Percentiles rank a stretch among this genome's conserved stretches.
phyloP scores from a whole-genome alignment of 2,329 filamentous ascomycete genomes.

The Byssochlamys sp. region DNA sequence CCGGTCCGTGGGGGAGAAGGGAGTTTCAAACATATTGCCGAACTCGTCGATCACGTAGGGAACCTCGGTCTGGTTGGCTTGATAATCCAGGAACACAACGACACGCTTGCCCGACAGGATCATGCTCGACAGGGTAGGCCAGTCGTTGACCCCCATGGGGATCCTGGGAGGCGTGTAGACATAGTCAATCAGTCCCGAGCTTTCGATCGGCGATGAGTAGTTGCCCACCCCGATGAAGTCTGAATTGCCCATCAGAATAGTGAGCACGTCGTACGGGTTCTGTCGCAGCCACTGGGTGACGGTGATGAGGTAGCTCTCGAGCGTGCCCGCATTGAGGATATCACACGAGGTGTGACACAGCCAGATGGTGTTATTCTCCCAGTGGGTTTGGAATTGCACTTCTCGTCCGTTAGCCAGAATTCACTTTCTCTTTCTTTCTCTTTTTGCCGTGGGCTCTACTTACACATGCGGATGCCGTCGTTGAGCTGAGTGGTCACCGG shows the following conservation, averaged over 20 bases:
- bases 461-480: slow-evolving; percentile 56
- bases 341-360: slow-evolving; percentile 82
- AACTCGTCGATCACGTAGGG: slow-evolving; percentile 86
- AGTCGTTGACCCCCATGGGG: slow-evolving; percentile 63
- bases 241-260: slow-evolving; percentile 74
- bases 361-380: slow-evolving; percentile 51
- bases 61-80: slow-evolving; percentile 65
- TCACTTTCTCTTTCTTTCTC: neutral
- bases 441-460: slow-evolving; percentile 11
- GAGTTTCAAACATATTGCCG: slow-evolving; percentile 80
- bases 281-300: slow-evolving; percentile 63
- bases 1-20: slow-evolving; percentile 63
- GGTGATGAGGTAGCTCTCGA: slow-evolving; percentile 60
- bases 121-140: slow-evolving; percentile 73
- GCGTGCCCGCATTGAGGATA: slow-evolving; percentile 69
- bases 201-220: slow-evolving; percentile 60
- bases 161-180: slow-evolving; percentile 62
- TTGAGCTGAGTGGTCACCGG: slow-evolving; percentile 62
- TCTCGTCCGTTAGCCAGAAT: neutral
- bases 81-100: slow-evolving; percentile 76
- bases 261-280: slow-evolving; percentile 80
- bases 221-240: slow-evolving; percentile 58
- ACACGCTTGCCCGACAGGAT: slow-evolving; percentile 62
- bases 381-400: slow-evolving; percentile 54
- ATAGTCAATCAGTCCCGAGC: slow-evolving; percentile 62